These are phyloP conservation scores for Bruguiera gymnorhiza DNA, from an alignment of 345 rosid species.

Conservation along the genomic window DNA sequence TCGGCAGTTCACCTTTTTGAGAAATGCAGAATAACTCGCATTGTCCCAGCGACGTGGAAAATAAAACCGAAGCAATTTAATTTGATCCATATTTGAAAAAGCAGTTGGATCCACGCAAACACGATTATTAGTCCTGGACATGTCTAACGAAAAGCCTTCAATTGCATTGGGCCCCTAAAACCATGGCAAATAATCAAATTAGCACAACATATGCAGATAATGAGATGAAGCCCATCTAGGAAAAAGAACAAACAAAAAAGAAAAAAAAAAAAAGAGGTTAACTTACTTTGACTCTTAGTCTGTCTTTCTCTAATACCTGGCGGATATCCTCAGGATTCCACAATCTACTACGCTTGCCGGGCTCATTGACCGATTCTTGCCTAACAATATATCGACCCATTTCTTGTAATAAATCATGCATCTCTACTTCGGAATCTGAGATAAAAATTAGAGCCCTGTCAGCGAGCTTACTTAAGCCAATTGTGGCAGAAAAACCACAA, in stretches of 20 bases:
- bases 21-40: too few species aligned
- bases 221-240: too few species aligned
- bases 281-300: neutral
- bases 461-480: neutral
- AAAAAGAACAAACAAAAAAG: neutral
- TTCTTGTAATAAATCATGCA: constrained; percentile 11
- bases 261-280: too few species aligned
- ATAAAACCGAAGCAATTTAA: neutral
- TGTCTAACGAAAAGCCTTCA: neutral
- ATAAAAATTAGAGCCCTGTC: neutral
- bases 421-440: neutral
- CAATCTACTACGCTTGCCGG: neutral
- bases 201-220: neutral
- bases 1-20: neutral
- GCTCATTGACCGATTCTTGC: neutral
- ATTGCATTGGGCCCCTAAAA: neutral
- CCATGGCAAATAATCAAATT: neutral
- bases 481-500: too few species aligned
- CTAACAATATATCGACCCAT: constrained; percentile 7
- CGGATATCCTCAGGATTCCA: neutral
- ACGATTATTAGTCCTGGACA: too few species aligned
- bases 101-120: neutral
- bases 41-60: neutral
- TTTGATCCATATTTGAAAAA: neutral
- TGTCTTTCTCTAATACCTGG: neutral